A percentile compares a stretch with the other conserved stretches of the same genome.
phyloP scores from a whole-genome alignment of 2,329 filamentous ascomycete species.

The Samsoniella hepiali region DNA sequence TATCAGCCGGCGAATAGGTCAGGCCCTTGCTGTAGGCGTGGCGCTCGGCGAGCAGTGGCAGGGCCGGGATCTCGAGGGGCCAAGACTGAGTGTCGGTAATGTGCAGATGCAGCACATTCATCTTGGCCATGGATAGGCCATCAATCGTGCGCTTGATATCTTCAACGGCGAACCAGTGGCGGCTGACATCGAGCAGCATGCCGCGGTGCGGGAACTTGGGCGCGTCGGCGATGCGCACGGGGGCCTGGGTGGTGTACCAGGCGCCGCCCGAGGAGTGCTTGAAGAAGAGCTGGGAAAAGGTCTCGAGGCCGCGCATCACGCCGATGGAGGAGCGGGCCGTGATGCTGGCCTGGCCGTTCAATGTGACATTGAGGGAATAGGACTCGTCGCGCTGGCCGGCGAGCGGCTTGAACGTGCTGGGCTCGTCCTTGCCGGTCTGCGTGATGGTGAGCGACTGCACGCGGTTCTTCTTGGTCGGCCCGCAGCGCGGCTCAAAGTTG shows the following conservation, averaged over 20 bases:
- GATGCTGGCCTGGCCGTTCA: slow-evolving; percentile 59
- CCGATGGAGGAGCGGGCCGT: slow-evolving; percentile 64
- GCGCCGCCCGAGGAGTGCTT: slow-evolving; percentile 50
- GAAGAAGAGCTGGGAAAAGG: slow-evolving; percentile 78
- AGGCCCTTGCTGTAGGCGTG: slow-evolving; percentile 69
- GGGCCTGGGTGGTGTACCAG: slow-evolving; percentile 68
- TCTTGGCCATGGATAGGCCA: slow-evolving; percentile 72
- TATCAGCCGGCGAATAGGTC: slow-evolving; percentile 63
- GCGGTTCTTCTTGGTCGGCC: slow-evolving; percentile 40
- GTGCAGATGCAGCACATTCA: slow-evolving; percentile 80
- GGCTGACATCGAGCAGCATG: slow-evolving; percentile 72
- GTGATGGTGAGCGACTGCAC: slow-evolving; percentile 61
- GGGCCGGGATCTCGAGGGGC: slow-evolving; percentile 74
- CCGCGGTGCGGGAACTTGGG: slow-evolving; percentile 77
- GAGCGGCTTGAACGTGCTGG: slow-evolving; percentile 56
- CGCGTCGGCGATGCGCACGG: slow-evolving; percentile 67
- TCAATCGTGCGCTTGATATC: slow-evolving; percentile 75
- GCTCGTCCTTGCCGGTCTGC: slow-evolving; percentile 54
- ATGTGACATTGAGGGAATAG: slow-evolving; percentile 62
- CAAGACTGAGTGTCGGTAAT: slow-evolving; percentile 81
- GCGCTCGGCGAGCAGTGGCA: slow-evolving; percentile 59
- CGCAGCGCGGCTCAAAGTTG: slow-evolving; percentile 57
- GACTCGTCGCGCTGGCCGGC: slow-evolving; percentile 70
- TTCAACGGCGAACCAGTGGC: slow-evolving; percentile 65
- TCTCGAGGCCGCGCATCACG: slow-evolving; percentile 68